These are phyloP conservation scores for Fusarium subtropicale DNA, from an alignment of 2,329 filamentous ascomycete genomes.

Conservation along the genomic window DNA sequence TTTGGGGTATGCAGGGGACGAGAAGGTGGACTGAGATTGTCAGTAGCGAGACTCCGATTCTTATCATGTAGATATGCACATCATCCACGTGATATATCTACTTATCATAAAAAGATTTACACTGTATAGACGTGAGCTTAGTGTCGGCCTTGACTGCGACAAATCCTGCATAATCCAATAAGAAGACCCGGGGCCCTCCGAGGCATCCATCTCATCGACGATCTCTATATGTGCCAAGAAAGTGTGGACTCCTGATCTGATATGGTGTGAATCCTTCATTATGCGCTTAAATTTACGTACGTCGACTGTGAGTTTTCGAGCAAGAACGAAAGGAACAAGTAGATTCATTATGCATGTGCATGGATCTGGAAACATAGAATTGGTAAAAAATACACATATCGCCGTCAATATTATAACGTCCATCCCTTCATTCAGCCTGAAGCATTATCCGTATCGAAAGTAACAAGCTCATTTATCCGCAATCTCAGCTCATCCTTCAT, in stretches of 20 bases:
- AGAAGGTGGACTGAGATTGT: constrained; percentile 49
- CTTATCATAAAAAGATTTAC: no score
- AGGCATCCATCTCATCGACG: background rate
- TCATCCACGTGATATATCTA: background rate
- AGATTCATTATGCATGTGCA: no score
- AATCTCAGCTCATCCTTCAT: background rate
- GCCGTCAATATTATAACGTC: background rate
- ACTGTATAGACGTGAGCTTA: background rate
- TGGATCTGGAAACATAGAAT: no score
- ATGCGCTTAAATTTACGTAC: background rate
- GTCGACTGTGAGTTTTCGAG: no score
- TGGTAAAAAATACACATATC: no score
- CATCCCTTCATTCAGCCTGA: background rate
- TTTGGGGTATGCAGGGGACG: constrained; percentile 50
- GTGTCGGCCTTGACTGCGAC: background rate
- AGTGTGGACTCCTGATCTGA: background rate
- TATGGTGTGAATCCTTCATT: background rate
- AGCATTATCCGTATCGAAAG: background rate
- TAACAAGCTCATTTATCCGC: background rate
- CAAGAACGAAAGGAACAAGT: no score
- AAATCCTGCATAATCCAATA: background rate
- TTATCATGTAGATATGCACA: constrained; percentile 44
- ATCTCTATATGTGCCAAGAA: background rate
- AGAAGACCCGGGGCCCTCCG: fast-evolving
- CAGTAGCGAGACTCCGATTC: constrained; percentile 44